These are phyloP conservation scores for Pleurotus ostreatus DNA, from an alignment of 768 basidiomycete genomes.

Conservation along the genomic window DNA sequence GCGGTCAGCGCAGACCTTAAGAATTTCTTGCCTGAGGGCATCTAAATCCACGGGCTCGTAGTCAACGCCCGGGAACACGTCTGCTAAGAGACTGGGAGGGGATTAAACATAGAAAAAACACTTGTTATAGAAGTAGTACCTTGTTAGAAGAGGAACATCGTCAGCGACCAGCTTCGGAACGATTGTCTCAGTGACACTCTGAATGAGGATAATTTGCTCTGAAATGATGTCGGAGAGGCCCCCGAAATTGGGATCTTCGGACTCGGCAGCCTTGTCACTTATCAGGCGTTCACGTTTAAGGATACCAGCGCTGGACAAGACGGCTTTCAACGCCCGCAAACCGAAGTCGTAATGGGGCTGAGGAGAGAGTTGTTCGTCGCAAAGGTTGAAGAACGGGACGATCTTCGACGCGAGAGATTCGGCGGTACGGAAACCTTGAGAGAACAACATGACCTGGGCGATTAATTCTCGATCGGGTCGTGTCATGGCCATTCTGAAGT, in stretches of 20 bases:
- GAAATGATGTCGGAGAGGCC: slow-evolving; percentile 69
- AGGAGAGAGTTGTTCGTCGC: slow-evolving; percentile 92
- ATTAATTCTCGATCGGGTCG: slow-evolving; percentile 97
- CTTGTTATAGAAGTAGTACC: slow-evolving; percentile 41
- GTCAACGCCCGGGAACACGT: slow-evolving; percentile 96
- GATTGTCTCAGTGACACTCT: slow-evolving; percentile 97
- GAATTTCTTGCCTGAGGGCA: slow-evolving; percentile 78
- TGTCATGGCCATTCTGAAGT: slow-evolving; percentile 93
- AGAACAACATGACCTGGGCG: slow-evolving; percentile 99
- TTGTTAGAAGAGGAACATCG: slow-evolving; percentile 91
- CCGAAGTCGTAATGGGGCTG: slow-evolving; percentile 99
- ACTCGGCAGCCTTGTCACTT: slow-evolving; percentile 35
- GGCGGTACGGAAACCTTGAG: slow-evolving; percentile 97
- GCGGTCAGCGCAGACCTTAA: slow-evolving; percentile 81
- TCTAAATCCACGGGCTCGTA: slow-evolving; percentile 88
- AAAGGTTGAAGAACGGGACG: slow-evolving; percentile 99
- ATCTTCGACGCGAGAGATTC: slow-evolving; percentile 98
- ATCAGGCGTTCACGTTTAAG: slow-evolving; percentile 89
- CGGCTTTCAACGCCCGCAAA: slow-evolving; percentile 94
- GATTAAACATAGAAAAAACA: neutral
- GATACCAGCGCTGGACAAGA: slow-evolving; percentile 94
- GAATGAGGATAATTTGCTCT: slow-evolving; percentile 96
- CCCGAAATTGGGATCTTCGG: slow-evolving; percentile 34
- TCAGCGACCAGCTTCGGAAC: slow-evolving; percentile 97
- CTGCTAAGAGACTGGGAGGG: slow-evolving; percentile 71